phyloP scores from a whole-genome alignment of 306 rosid species.

The Vicia faba region DNA sequence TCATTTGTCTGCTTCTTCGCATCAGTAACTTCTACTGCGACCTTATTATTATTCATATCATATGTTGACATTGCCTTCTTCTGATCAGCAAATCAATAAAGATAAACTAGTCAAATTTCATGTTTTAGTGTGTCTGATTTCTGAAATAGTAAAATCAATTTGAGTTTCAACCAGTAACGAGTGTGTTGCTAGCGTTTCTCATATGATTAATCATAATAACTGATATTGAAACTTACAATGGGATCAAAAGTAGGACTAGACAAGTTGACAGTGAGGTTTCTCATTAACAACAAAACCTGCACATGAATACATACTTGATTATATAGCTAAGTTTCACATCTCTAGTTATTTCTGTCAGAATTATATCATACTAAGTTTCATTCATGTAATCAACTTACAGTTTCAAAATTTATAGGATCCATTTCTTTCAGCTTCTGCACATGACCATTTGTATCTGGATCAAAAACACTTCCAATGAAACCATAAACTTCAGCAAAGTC shows the following conservation, averaged over 20 bases:
- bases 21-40: slow-evolving; percentile 47
- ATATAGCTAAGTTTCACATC: slow-evolving; percentile 26
- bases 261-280: slow-evolving; percentile 79
- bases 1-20: slow-evolving; percentile 44
- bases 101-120: slow-evolving; percentile 26
- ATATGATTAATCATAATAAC: no score
- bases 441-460: slow-evolving; percentile 75
- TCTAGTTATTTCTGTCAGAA: slow-evolving; percentile 9
- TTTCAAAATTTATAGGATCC: slow-evolving; percentile 95
- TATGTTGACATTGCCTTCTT: slow-evolving; percentile 58
- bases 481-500: slow-evolving; percentile 87
- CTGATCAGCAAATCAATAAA: slow-evolving; percentile 50
- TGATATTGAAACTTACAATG: slow-evolving; percentile 52
- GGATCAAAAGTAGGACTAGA: slow-evolving; percentile 75
- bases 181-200: no score
- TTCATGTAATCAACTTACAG: slow-evolving; percentile 67
- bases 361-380: slow-evolving; percentile 28
- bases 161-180: no score
- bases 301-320: slow-evolving; percentile 19
- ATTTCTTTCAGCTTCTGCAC: slow-evolving; percentile 86
- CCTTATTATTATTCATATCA: slow-evolving; percentile 43
- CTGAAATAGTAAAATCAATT: no score
- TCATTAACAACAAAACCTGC: slow-evolving; percentile 90
- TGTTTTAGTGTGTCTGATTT: no score
- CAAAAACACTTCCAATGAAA: slow-evolving; percentile 93